Evolutionary conservation across 2,329 filamentous ascomycete genomes (phyloP), one percentile per base, ranked within the genome.

Genomic region (Passalora sequoiae): DNA sequence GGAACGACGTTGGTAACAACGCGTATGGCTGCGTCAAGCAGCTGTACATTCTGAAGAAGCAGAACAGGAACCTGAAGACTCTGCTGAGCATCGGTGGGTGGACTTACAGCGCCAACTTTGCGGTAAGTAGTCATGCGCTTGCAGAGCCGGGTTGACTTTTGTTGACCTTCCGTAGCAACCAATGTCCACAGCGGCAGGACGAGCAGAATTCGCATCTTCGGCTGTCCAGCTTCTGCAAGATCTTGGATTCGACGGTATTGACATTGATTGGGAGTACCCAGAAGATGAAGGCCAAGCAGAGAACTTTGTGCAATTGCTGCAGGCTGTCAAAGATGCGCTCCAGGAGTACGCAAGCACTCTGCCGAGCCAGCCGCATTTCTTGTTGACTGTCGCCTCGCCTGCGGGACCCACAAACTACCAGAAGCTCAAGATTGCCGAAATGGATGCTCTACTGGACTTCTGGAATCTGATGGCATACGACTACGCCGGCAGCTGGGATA

Each of bases 31-130:
- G 80, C 57, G 65, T 88, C 50, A 89, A 89, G 67, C 85, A 91
- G 61, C 69, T 94, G 2, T 86, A 76, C 61, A 65, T 86, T 1
- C 73, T 85, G 38, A 94, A 94, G 71, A 81, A 88, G 67, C 68
- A 74, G 54, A 79, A 94, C 62, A 80, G 86, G 16, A 78, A 84
- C 42, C 66, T 94, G 47, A 94, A 94, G 66, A 74, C 83, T 2
- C 74, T 96, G 9, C 76, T 96, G 4, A 89, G 84, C 39, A 86
- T 94, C 46, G 88, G 88, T 29, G 88, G 88, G 9, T 92, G 83
- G 80, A 85, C 80, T 0, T 87, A 84, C 61, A 86, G 83, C 3
- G 65, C 77, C 63, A 92, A 94, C 68, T 94, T 96, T 66, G 70
- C 78, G 1, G 70, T 69, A 40, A 43, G 40, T 13, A n/a, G 15